Conservation (phyloP, 1,284 basidiomycete genomes). For the Inonotus hispidus region DNA sequence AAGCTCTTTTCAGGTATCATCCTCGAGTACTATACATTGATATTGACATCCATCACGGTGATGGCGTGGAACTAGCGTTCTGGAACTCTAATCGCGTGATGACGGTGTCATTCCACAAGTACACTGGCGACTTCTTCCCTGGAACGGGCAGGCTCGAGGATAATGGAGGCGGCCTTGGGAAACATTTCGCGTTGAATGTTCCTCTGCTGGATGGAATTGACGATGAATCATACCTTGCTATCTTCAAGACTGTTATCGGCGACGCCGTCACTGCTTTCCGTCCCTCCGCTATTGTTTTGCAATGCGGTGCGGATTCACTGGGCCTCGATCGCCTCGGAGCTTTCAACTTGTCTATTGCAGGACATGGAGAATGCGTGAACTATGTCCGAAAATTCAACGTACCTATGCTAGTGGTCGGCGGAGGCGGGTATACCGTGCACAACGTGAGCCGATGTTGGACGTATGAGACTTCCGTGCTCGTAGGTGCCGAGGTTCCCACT, state of each 20-base stretch:
- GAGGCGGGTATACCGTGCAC: conserved; percentile 94
- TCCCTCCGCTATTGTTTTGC: conserved; percentile 89
- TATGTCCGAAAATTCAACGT: conserved; percentile 92
- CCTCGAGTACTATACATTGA: conserved; percentile 94
- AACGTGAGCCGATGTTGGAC: conserved; percentile 99
- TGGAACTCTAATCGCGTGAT: conserved; percentile 97
- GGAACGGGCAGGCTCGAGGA: conserved; percentile 93
- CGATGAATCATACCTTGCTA: conserved; percentile 91
- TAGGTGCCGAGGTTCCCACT: conserved; percentile 80
- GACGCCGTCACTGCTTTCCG: conserved; percentile 89
- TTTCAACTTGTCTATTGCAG: conserved; percentile 99
- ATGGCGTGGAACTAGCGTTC: conserved; percentile 96
- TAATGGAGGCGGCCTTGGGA: conserved; percentile 81
- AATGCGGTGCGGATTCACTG: conserved; percentile 96
- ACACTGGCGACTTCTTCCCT: conserved; percentile 97
- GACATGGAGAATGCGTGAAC: conserved; percentile 96
- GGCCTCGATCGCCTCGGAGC: conserved; percentile 94
- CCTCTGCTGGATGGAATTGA: conserved; percentile 96
- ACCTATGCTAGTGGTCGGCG: conserved; percentile 87
- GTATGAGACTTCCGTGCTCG: conserved; percentile 94
- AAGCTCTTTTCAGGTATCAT: conserved; percentile 54
- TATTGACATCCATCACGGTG: conserved; percentile 97
- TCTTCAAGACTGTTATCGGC: conserved; percentile 96
- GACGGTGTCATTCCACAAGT: conserved; percentile 99
- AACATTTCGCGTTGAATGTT: conserved; percentile 95